phyloP scores from a whole-genome alignment of 2,329 filamentous ascomycete species.

The Penicillium frequentans region DNA sequence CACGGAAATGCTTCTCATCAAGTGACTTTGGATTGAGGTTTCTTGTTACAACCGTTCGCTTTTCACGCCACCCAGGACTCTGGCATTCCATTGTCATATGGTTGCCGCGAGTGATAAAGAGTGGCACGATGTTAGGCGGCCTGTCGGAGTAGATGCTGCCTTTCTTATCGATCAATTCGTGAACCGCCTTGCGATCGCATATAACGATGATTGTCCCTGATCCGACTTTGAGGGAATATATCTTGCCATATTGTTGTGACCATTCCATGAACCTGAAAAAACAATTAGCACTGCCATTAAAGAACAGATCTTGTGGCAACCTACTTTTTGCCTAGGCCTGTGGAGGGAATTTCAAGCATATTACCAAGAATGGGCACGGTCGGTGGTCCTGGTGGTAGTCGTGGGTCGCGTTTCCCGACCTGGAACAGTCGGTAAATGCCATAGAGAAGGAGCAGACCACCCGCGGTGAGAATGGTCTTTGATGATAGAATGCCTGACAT shows the following conservation, averaged over 20 bases:
- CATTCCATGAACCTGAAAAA: not conserved
- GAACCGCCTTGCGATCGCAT: not conserved
- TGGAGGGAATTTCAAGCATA: not conserved
- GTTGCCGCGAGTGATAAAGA: not conserved
- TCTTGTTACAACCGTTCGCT: not conserved
- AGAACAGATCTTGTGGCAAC: not conserved
- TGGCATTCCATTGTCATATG: not conserved
- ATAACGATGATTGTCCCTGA: not conserved
- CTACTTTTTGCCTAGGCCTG: not conserved
- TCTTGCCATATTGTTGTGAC: not conserved
- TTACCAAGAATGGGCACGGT: not conserved
- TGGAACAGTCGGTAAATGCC: not conserved
- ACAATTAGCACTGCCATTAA: not conserved
- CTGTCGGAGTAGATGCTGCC: not conserved
- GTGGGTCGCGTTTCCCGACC: not conserved
- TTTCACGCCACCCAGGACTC: not conserved
- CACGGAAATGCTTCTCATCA: not conserved
- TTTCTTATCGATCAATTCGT: not conserved
- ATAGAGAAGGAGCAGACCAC: not conserved
- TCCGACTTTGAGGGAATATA: not conserved
- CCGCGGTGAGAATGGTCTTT: not conserved
- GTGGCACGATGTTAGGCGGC: not conserved
- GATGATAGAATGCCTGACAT: not conserved
- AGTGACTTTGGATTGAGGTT: not conserved
- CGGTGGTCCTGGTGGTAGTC: not conserved